These are phyloP conservation scores for Pseudonitzschia multistriata DNA, from an alignment of 108 stramenopile genomes.

Conservation along the genomic window DNA sequence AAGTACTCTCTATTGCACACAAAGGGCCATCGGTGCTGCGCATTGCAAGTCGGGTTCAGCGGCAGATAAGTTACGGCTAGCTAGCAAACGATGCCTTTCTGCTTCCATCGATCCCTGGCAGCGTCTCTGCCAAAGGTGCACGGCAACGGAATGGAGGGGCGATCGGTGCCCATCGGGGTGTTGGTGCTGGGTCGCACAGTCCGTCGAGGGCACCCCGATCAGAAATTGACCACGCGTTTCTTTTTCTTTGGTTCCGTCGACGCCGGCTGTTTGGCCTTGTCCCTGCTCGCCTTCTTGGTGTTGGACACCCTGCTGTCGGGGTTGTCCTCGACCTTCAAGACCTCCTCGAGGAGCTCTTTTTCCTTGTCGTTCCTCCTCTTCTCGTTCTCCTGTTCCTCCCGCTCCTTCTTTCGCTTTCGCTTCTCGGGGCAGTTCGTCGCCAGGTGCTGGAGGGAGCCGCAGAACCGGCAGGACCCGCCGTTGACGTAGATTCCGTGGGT, in stretches of 20 bases:
- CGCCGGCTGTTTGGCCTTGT: background rate
- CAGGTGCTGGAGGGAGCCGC: slow-evolving; percentile 64
- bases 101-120: too few relatives aligned
- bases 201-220: too few relatives aligned
- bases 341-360: background rate
- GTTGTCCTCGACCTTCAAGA: background rate
- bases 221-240: slow-evolving; percentile 11
- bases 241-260: slow-evolving; percentile 6
- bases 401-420: slow-evolving; percentile 24
- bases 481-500: slow-evolving; percentile 67
- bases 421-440: slow-evolving; percentile 57
- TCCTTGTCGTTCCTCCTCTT: background rate
- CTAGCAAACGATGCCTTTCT: too few relatives aligned
- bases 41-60: too few relatives aligned
- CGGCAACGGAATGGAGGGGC: too few relatives aligned
- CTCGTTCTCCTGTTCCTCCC: background rate
- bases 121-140: too few relatives aligned
- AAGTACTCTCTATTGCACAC: too few relatives aligned
- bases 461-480: slow-evolving; percentile 68
- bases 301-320: background rate
- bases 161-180: too few relatives aligned
- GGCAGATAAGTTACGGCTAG: too few relatives aligned
- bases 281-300: background rate
- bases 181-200: too few relatives aligned
- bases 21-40: too few relatives aligned